Base-by-base conservation (phyloP, 306 rosid genomes). In the Neltuma alba region DNA sequence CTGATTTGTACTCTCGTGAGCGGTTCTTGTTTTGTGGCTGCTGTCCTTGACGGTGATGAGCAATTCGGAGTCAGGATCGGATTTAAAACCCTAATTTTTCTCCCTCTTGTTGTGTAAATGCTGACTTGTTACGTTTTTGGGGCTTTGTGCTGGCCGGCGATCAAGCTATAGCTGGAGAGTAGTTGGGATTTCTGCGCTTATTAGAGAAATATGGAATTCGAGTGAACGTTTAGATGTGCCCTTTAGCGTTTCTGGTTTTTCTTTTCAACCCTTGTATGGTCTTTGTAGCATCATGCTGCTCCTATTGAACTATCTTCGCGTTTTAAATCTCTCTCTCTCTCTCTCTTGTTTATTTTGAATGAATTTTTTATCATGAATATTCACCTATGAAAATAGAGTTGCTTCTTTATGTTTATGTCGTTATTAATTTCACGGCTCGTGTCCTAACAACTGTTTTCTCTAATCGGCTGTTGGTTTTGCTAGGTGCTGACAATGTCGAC, bases 401-500 rank as follows among this genome's bases (percentile, higher is more conserved):
- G 28, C 45, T n/a, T 76, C 36, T 40, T 30, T 64, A 45, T 60
- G 12, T 62, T 42, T 38, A 40, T 27, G 27, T 11, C 31, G 18
- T 33, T 30, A n/a, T 45, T 13, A 62, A 37, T 11, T 18, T 2
- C 52, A 52, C n/a, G 40, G 58, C 6, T 28, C 38, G 20, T 18
- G 41, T 9, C 27, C 14, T 33, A 18, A 18, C 25, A 10, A 42
- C 1, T n/a, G 60, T 76, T 47, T 50, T 64, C 33, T 65, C 72
- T 44, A n/a, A 21, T 60, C 47, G 54, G 60, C 61, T 61, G 68
- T 65, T 80, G 70, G 61, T 70, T 72, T 71, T 52, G 23, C 8
- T 66, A 83, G 91, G 91, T 86, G 87, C 89, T 77, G 87, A 86
- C 87, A 45, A 92, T 92, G 97, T 89, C 95, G 67, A 92, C 97